These are phyloP conservation scores for Mucor plumbeus DNA, from an alignment of 371 early-diverging fungal genomes.

Conservation along the genomic window DNA sequence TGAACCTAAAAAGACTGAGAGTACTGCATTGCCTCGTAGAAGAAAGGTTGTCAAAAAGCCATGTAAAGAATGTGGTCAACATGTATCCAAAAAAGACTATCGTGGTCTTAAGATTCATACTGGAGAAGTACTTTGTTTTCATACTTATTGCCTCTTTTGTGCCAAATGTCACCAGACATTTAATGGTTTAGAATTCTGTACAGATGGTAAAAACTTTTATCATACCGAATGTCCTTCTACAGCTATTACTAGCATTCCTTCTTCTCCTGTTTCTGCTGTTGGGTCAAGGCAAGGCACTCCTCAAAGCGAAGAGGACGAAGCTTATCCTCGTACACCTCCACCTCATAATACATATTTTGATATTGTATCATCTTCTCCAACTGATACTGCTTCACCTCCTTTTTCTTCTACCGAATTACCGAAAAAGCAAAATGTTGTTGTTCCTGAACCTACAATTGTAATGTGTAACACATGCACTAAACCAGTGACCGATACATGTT, in stretches of 20 bases:
- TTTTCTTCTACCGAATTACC: neutral
- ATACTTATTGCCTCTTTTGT: constrained; percentile 25
- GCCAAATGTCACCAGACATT: constrained; percentile 29
- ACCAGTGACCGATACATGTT: constrained; percentile 32
- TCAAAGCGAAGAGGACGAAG: constrained; percentile 30
- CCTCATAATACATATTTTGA: constrained; percentile 16
- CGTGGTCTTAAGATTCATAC: constrained; percentile 27
- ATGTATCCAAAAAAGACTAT: constrained; percentile 33
- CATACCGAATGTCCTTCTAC: constrained; percentile 32
- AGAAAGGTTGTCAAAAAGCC: constrained; percentile 23
- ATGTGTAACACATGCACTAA: constrained; percentile 26
- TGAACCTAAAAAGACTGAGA: constrained; percentile 6
- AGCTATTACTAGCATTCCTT: neutral
- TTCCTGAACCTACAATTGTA: neutral
- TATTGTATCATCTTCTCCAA: constrained; percentile 9
- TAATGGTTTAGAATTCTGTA: constrained; percentile 41
- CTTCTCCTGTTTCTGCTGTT: constrained; percentile 1
- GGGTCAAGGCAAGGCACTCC: constrained; percentile 14
- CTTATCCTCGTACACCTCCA: constrained; percentile 25
- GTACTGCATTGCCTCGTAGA: constrained; percentile 13
- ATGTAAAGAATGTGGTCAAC: constrained; percentile 32
- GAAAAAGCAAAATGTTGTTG: constrained; percentile 11
- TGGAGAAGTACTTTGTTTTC: constrained; percentile 25
- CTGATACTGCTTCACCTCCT: neutral
- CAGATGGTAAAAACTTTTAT: constrained; percentile 48